These are phyloP conservation scores for Jatropha multifida DNA, from an alignment of 441 rosid genomes.

Conservation along the genomic window DNA sequence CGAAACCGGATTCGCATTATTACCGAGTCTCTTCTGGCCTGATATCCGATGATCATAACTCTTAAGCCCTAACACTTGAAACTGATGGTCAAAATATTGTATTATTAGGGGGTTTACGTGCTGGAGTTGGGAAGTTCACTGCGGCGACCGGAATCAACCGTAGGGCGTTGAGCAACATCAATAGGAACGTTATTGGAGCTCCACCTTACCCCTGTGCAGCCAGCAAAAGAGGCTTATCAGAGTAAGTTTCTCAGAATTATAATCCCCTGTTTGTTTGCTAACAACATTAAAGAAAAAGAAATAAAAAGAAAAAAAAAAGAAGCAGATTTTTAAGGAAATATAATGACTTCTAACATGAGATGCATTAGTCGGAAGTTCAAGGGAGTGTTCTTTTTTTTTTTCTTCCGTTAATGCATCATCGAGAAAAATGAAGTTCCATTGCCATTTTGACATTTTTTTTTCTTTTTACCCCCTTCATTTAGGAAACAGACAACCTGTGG, in stretches of 20 bases:
- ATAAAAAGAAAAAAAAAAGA: not conserved
- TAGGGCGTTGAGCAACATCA: conserved; percentile 65
- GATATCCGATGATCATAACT: not conserved
- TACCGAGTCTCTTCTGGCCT: not conserved
- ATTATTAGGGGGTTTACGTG: conserved; percentile 44
- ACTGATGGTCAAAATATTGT: not conserved
- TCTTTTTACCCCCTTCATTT: not conserved
- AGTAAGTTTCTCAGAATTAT: conserved; percentile 42
- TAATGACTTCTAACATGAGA: not conserved
- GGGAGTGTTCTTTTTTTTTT: not conserved
- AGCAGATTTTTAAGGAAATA: not conserved
- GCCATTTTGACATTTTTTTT: not conserved
- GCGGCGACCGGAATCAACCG: conserved; percentile 50
- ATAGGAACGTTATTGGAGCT: conserved; percentile 57
- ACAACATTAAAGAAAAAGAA: not conserved
- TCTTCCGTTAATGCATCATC: not conserved
- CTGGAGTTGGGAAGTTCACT: conserved; percentile 55
- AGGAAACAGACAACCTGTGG: conserved; percentile 47
- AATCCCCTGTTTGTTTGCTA: not conserved
- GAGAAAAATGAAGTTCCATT: not conserved
- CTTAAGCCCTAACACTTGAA: conserved; percentile 15
- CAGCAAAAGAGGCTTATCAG: conserved; percentile 64
- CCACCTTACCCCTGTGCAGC: conserved; percentile 61
- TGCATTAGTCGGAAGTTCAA: not conserved
- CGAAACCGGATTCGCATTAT: not conserved